phyloP scores from a whole-genome alignment of 2,329 filamentous ascomycete genomes.

The Fusarium pilosicola region DNA sequence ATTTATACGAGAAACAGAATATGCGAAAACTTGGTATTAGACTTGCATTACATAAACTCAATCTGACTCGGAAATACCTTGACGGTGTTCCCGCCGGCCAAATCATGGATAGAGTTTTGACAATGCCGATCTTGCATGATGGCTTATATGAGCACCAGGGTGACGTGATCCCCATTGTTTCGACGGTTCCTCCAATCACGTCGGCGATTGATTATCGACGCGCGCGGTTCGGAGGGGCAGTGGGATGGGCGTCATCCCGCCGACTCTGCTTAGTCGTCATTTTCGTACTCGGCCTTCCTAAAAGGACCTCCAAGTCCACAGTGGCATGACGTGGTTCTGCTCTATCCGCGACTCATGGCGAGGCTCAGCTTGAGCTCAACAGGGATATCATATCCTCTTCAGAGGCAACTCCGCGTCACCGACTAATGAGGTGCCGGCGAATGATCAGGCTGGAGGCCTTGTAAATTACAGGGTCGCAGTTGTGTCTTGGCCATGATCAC shows the following conservation, averaged over 20 bases:
- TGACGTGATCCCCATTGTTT: not conserved
- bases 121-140: not conserved
- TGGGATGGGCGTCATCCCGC: not conserved
- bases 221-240: constrained; percentile 1
- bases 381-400: too few species aligned
- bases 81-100: not conserved
- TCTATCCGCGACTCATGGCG: not conserved
- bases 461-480: too few species aligned
- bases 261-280: not conserved
- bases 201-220: not conserved
- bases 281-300: not conserved
- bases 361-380: not conserved
- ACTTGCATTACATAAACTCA: not conserved
- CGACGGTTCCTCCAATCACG: not conserved
- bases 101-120: not conserved
- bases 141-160: not conserved
- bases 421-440: too few species aligned
- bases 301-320: too few species aligned
- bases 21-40: too few species aligned
- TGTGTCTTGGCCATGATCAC: too few species aligned
- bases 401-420: too few species aligned
- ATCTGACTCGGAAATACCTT: not conserved
- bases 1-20: too few species aligned
- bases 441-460: too few species aligned
- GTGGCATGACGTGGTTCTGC: too few species aligned